Evolutionary conservation across 352 stramenopile species (phyloP), one percentile per base, ranked within the genome.

Genomic region (Phytophthora vignae): DNA sequence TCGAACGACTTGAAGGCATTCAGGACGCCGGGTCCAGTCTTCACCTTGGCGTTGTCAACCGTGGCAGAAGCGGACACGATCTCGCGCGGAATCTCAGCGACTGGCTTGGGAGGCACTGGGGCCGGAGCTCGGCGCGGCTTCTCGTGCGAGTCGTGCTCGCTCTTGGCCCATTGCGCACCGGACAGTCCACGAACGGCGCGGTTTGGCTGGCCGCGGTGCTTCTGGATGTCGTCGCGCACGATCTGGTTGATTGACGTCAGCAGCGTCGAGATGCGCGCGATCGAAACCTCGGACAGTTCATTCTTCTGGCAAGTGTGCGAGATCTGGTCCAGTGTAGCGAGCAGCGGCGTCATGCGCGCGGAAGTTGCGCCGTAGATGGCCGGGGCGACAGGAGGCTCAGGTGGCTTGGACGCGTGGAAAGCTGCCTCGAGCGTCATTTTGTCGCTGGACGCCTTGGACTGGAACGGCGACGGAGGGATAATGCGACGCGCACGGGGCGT

Each of bases 1-100:
- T 93, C 85, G 55, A 93, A 93, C 36, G 50, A 63, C 27, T 79
- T 87, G 71, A 93, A 90, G 48, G 84, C 85, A 38, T 90, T 78
- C n/a, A 85, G 58, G 7, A 90, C 81, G 0, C 64, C 79, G 27
- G 75, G 46, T 21, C 73, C 71, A 11, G 83, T 67, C 46, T 84
- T 77, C 19, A 83, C 63, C 44, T 81, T 77, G 0, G 82, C 59
- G 15, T 83, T 78, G 25, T 88, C 77, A 1, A 84, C 64, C 29
- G 81, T 73, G 1, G 71, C 67, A 2, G 66, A 69, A 52, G 57
- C 56, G 1, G 77, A 61, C 17, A 55, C 44, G 12, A 77, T 25
- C 14, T 77, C 70, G 42, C 70, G 65, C n/a, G 70, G 65, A 2
- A 69, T 60, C 31, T 77, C 64, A 8, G 21, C 55, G 29, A 67